Evolutionary conservation across 2,329 filamentous ascomycete species (phyloP), one percentile per base, ranked within the genome.

Genomic region (Cucurbitaria berberidis): DNA sequence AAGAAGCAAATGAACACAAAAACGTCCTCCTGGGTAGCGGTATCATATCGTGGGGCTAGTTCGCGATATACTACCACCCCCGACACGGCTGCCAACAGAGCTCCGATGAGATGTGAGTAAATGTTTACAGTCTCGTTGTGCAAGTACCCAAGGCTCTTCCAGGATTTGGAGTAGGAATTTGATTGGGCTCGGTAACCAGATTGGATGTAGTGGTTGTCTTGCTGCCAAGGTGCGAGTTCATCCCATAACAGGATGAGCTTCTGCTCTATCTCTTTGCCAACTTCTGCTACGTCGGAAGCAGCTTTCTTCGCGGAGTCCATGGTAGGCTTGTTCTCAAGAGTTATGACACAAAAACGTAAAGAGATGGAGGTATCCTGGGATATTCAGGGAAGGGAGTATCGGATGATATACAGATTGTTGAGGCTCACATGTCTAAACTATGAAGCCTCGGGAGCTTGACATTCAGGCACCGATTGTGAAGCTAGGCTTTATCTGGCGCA

Each of bases 51-150:
- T 1, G 68, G 59, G 66, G 46, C 24, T 2, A 76, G 51, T 4
- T 53, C 48, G 7, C 15, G 21, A 48, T 73, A 75, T 2, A 74
- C 45, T 5, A 62, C 27, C 8, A 53, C 24, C 4, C 60, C 61
- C 0, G 61, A 48, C 0, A 69, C 7, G 19, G 72, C 43, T 15
- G 69, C 66, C 11, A 66, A 36, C 0, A 72, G 9, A 7, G 71
- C 62, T 34, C 73, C 74, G 22, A 76, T 85, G 11, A 90, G 79
- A 71, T 91, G 88, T 3, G 85, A 82, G 72, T 88, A 90, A 65
- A 90, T 89, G 72, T 91, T 91, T 42, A 90, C 83, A 5, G 84
- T 83, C 69, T 88, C 84, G 69, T 88, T 89, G 75, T 90, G 86
- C 13, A 89, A 66, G 71, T 89, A 86, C 46, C 78, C 73, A 15